Evolutionary conservation across 225 moss, liverwort and hornwort species (phyloP).

Genomic region (Rhytidiadelphus loreus): DNA sequence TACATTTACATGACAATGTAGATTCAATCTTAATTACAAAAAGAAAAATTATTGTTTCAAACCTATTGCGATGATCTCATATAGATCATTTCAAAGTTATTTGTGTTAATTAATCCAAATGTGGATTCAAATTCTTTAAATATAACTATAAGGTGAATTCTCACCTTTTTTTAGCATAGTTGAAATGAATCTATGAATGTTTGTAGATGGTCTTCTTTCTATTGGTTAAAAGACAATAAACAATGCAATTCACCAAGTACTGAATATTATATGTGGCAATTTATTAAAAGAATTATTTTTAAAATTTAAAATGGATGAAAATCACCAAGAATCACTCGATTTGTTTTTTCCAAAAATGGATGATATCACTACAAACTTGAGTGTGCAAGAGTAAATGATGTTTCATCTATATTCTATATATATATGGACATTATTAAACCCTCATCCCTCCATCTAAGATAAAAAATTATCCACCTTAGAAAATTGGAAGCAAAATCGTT

Average conservation of each 20-base stretch:
- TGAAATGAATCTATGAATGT: background rate
- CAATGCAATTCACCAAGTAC: background rate
- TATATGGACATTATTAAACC: background rate
- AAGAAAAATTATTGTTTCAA: background rate
- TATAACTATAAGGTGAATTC: background rate
- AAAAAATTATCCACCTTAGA: background rate
- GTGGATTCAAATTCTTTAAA: background rate
- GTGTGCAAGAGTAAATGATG: too few species aligned
- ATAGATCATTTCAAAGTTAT: background rate
- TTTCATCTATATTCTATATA: background rate
- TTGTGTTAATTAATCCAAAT: background rate
- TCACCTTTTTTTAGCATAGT: background rate
- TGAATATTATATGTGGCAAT: accelerated
- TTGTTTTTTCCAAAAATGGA: background rate
- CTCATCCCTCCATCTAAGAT: background rate
- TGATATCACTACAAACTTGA: background rate
- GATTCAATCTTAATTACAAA: background rate
- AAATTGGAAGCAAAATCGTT: background rate
- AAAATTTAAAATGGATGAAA: background rate
- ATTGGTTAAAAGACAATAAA: background rate
- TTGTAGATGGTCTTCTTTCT: background rate
- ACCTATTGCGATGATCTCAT: accelerated
- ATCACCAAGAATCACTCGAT: background rate
- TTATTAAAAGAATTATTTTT: too few species aligned
- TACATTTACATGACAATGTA: background rate